Base-by-base conservation (phyloP, 2,329 filamentous ascomycete species). In the Zelopaecilomyces penicillatus region DNA sequence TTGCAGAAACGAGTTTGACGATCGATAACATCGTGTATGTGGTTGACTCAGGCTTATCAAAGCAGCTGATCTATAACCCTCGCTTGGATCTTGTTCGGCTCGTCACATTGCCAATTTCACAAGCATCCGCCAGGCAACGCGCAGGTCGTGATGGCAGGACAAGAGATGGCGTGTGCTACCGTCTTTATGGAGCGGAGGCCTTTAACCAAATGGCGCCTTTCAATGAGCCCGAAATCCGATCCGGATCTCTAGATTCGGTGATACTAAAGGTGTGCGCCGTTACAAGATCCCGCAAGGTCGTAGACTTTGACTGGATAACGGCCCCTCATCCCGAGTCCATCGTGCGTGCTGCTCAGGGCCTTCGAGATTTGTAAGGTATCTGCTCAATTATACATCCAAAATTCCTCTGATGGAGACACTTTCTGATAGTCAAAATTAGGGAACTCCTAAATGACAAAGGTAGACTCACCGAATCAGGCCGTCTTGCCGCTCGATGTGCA, bases 51-150 rank as follows among this genome's bases (percentile, higher is more conserved):
- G 50, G 50, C 11, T 40, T 52, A n/a, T 45, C 40, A 12, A 50
- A 27, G 11, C 47, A 49, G 28, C 36, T 42, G 9, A 37, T 44
- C 11, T 48, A 38, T 31, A 44, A 48, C 30, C 49, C 49, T 9
- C 44, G 43, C 29, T 42, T 47, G 8, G 11, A 35, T 29, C 26
- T 50, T 31, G 19, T 38, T 6, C 34, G 34, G 34, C 47, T 49
- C 10, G 10, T 8, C 9, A 7, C 42, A 5, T 30, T 8, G 27
- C 46, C 47, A 30, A 51, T 51, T 27, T 49, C 49, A 5, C 41
- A 49, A 35, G 49, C 49, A 39, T 43, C 44, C 32, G 49, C 49
- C 5, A 47, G 32, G 4, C 49, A 47, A 34, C 44, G 47, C n/a
- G 30, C 39, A 12, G 40, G 43, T 27, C 48, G 50, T 10, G 50